Percentiles rank a stretch among this genome's conserved stretches.
These are phyloP conservation scores for Aspergillus sp. DNA, from an alignment of 2,329 filamentous ascomycete genomes.

Conservation along the genomic window DNA sequence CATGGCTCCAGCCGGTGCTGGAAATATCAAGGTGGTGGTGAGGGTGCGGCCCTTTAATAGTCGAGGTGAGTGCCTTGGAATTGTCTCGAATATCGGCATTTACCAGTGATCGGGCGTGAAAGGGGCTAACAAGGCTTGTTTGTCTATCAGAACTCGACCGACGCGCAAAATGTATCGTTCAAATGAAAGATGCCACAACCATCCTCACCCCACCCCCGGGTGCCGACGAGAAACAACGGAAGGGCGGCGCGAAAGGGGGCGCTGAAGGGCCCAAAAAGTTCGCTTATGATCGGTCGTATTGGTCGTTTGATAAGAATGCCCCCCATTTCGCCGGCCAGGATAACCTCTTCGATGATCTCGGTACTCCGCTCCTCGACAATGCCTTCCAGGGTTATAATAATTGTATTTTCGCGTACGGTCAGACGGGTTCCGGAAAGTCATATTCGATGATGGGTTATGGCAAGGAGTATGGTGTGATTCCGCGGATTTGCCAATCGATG, in stretches of 20 bases:
- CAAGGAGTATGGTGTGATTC: conserved; percentile 89
- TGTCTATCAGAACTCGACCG: conserved; percentile 67
- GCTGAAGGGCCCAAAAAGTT: conserved; percentile 72
- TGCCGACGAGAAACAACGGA: conserved; percentile 45
- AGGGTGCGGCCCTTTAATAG: conserved; percentile 90
- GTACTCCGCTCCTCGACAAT: conserved; percentile 87
- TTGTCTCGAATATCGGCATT: neutral
- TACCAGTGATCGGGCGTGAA: neutral
- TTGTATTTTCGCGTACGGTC: conserved; percentile 98
- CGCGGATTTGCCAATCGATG: conserved; percentile 95
- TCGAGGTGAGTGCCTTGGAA: conserved; percentile 56
- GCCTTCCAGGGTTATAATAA: conserved; percentile 98
- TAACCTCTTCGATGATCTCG: conserved; percentile 78
- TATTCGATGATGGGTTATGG: conserved; percentile 99
- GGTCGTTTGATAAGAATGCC: conserved; percentile 84
- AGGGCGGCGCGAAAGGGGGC: conserved; percentile 51
- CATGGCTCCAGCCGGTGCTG: conserved; percentile 68
- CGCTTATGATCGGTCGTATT: conserved; percentile 95
- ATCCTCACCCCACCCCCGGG: conserved; percentile 67
- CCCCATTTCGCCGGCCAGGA: conserved; percentile 82
- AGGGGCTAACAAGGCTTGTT: conserved; percentile 18
- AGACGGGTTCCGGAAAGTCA: conserved; percentile 96
- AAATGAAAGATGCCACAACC: conserved; percentile 92
- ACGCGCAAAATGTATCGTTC: conserved; percentile 89
- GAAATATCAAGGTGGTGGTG: conserved; percentile 99